Evolutionary conservation across 2,329 filamentous ascomycete species (phyloP), one percentile per base, ranked within the genome.

Genomic region (Fusarium pseudoanthophilum): DNA sequence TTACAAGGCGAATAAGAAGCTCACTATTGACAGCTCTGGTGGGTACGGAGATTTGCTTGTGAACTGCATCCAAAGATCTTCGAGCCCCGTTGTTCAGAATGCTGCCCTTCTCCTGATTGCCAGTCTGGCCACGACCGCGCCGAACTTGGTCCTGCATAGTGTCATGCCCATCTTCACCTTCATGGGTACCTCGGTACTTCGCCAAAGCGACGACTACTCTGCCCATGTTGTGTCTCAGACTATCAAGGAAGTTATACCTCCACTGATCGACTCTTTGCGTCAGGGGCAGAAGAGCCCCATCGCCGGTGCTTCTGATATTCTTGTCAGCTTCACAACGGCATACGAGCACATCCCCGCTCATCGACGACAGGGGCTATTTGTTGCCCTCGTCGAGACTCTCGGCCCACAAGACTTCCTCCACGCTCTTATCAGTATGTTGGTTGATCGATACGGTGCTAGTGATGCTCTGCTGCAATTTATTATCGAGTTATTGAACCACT

Each of bases 131-230:
- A 92, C 92, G 43, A 93, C 95, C 75, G 94, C 94, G 1, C 96
- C 97, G 0, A 95, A 97, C 80, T 85, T 97, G 53, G 94, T 99
- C 7, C 87, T 99, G 64, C 95, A 99, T 83, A 98, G 95, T 76
- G 94, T 99, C 60, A 99, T 99, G 96, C 96, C 96, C 18, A 95
- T 99, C 59, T 99, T 99, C 84, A 98, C 96, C 0, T 98, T 98
- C 80, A 98, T 98, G 92, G 95, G 95, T 46, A 93, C 92, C 48
- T 97, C 94, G 7, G 92, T 98, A 26, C 88, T 99, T 56, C 92
- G 93, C 55, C 95, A 98, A 83, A 94, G 94, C 76, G 97, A 99
- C 78, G 95, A 98, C 77, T 98, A 98, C 83, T 98, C 96, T 28
- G 95, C 95, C 18, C 94, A 97, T 80, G 95, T 99, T 37, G 95